Evolutionary conservation across 2,329 filamentous ascomycete species (phyloP), one percentile per base, ranked within the genome.

Genomic region (Aspergillus calidoustus): DNA sequence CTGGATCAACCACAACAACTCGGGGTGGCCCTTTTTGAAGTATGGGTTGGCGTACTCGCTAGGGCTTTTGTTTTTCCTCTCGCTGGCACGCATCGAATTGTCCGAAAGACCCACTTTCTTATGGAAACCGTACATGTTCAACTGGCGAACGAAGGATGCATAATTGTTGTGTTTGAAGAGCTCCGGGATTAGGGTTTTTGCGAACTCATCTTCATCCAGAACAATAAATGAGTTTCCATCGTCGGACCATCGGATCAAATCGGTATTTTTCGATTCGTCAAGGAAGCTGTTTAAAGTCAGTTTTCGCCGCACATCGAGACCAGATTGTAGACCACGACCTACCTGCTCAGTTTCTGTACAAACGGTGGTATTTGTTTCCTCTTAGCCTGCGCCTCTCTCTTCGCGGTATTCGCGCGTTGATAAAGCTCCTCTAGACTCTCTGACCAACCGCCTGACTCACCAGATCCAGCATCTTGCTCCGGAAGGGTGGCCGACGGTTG

Each of bases 41-140:
- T 93, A 99, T 9, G 92, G 92, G 76, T 99, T 97, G 69, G 91
- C 93, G 76, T 99, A 99, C 82, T 98, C 95, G 84, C 93, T 98
- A 0, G 95, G 95, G 61, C 93, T 97, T 81, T 99, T 99, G 75
- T 94, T 94, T 76, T 97, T 97, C 64, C 93, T 89, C 80, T 98
- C 95, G 74, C 93, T 97, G 6, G 96, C 93, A 68, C 95, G 91
- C 91, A 99, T 96, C 0, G 93, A 97, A 74, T 97, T 97, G 77
- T 99, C 95, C 4, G 93, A 97, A 19, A 99, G 84, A 4, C 91
- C 91, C 4, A 95, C 91, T 47, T 91, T 90, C 71, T 87, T 87
- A 70, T 87, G 85, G 61, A 87, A 87, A 2, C 85, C 85, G 68
- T 87, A 87, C 85, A 87, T 87, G 66, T 87, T 87, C 61, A 91